phyloP scores from a whole-genome alignment of 192 early-diverging fungal species.

The Coemansia sp. region DNA sequence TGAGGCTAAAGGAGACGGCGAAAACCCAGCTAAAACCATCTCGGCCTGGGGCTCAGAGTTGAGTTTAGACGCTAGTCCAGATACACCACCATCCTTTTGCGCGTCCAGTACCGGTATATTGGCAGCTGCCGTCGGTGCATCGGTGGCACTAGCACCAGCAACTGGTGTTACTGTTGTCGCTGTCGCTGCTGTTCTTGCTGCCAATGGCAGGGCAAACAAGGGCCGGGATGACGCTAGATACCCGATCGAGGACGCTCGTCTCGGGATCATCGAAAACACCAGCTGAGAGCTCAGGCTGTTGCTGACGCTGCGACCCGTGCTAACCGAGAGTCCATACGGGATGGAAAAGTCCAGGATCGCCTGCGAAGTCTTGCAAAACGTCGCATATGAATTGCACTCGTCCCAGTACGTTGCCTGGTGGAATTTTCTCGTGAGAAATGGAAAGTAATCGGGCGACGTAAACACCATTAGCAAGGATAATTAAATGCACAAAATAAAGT shows the following conservation, averaged over 20 bases:
- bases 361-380: conserved; percentile 69
- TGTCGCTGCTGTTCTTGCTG: background rate
- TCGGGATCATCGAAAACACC: conserved; percentile 59
- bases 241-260: conserved; percentile 74
- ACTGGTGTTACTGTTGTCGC: background rate
- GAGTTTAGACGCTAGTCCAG: background rate
- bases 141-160: conserved; percentile 9
- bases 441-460: conserved; percentile 71
- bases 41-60: background rate
- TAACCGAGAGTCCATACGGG: conserved; percentile 72
- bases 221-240: conserved; percentile 81
- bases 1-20: background rate
- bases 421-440: conserved; percentile 79
- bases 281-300: conserved; percentile 77
- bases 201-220: conserved; percentile 53
- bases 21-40: conserved; percentile 8
- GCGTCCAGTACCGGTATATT: background rate
- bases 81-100: background rate
- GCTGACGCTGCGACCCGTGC: conserved; percentile 55
- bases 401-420: conserved; percentile 77
- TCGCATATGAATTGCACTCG: conserved; percentile 81
- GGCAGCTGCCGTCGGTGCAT: background rate
- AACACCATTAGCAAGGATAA: conserved; percentile 25
- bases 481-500: background rate
- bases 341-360: conserved; percentile 83